Evolutionary conservation across 768 basidiomycete genomes (phyloP).

Genomic region (Leccinum subgranulosum): DNA sequence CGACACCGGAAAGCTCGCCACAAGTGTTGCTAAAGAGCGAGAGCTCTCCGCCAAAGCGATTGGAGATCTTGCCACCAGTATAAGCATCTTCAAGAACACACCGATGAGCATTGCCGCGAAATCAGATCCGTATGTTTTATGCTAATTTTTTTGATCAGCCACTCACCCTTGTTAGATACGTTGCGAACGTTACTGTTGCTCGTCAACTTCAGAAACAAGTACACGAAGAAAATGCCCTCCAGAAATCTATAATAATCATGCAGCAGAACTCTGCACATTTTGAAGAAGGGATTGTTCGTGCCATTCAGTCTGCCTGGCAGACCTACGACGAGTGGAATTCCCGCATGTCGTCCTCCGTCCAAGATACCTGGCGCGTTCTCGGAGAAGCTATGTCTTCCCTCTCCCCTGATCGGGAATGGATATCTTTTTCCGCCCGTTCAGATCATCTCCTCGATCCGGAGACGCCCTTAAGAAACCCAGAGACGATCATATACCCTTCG

Average conservation of each 20-base stretch:
- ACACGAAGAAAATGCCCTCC: constrained; percentile 95
- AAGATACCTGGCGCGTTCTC: constrained; percentile 71
- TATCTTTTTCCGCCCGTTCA: constrained; percentile 86
- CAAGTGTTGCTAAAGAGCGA: constrained; percentile 89
- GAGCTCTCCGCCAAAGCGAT: constrained; percentile 79
- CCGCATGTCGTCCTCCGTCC: constrained; percentile 69
- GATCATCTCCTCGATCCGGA: constrained; percentile 97
- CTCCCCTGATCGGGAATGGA: constrained; percentile 91
- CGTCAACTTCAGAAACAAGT: constrained; percentile 89
- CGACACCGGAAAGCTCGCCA: constrained; percentile 90
- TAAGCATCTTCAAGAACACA: constrained; percentile 93
- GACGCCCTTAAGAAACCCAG: constrained; percentile 83
- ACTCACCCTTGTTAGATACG: constrained; percentile 41
- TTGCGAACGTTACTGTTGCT: constrained; percentile 67
- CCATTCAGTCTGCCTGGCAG: constrained; percentile 94
- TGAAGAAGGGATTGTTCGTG: constrained; percentile 93
- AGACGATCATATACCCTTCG: constrained; percentile 77
- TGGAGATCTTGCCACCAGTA: constrained; percentile 80
- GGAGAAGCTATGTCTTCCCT: constrained; percentile 74
- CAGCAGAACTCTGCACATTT: constrained; percentile 97
- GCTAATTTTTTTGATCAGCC: neutral
- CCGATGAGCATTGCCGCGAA: constrained; percentile 78
- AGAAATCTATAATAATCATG: constrained; percentile 97
- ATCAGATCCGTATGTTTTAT: constrained; percentile 12
- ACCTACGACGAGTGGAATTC: constrained; percentile 95